These are phyloP conservation scores for Phytophthora tentaculata DNA, from an alignment of 352 stramenopile species.

Conservation along the genomic window DNA sequence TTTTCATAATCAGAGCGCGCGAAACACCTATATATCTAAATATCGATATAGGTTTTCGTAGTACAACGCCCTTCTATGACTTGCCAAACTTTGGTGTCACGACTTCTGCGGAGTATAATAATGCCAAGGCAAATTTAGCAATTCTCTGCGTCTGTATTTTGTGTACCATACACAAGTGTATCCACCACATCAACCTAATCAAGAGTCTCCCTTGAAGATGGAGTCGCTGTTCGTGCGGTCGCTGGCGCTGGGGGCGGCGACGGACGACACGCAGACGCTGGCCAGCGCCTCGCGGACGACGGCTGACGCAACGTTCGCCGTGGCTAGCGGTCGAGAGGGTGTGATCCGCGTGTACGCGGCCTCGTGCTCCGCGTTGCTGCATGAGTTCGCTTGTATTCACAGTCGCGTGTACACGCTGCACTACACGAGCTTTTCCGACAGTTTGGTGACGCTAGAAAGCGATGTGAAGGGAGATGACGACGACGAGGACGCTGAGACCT, in stretches of 20 bases:
- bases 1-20: too few relatives aligned
- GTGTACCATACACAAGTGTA: conserved; percentile 9
- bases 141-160: too few relatives aligned
- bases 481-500: conserved; percentile 70
- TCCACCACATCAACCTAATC: conserved; percentile 3
- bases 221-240: conserved; percentile 76
- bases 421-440: conserved; percentile 89
- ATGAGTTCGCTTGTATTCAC: conserved; percentile 87
- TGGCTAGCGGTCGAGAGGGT: conserved; percentile 64
- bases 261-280: conserved; percentile 53
- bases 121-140: too few relatives aligned
- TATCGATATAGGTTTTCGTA: too few relatives aligned
- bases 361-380: conserved; percentile 74
- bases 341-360: conserved; percentile 84
- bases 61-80: too few relatives aligned
- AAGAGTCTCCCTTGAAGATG: conserved; percentile 34
- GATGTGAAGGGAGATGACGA: conserved; percentile 29
- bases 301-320: conserved; percentile 74
- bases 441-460: conserved; percentile 86
- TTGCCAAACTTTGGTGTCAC: too few relatives aligned
- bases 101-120: too few relatives aligned
- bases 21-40: too few relatives aligned
- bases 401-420: conserved; percentile 68
- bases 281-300: conserved; percentile 67
- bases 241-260: conserved; percentile 46